Conservation (phyloP, 768 basidiomycete species). For the Megacollybia marginata region DNA sequence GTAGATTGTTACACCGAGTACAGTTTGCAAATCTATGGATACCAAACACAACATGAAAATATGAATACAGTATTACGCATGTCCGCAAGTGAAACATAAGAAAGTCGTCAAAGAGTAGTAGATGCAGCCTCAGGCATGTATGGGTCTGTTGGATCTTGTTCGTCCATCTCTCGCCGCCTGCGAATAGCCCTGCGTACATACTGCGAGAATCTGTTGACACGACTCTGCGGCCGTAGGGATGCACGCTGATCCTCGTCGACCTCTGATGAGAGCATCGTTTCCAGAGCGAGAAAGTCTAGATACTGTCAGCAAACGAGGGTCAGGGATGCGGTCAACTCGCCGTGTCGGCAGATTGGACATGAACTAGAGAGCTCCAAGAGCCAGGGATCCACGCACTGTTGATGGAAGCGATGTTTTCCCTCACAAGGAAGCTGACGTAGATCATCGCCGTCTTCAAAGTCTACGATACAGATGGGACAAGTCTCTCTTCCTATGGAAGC, state of each 20-base stretch:
- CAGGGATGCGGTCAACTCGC: constrained; percentile 31
- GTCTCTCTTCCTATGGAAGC: constrained; percentile 73
- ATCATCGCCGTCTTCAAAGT: constrained; percentile 93
- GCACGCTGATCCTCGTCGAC: constrained; percentile 12
- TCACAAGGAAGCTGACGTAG: constrained; percentile 87
- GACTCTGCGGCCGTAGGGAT: constrained; percentile 4
- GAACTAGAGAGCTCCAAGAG: constrained; percentile 82
- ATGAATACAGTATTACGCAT: too few relatives aligned
- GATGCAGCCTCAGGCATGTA: constrained; percentile 25
- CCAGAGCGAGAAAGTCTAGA: constrained; percentile 53
- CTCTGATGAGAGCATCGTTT: constrained; percentile 40
- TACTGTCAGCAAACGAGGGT: background rate
- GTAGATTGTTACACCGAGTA: too few relatives aligned
- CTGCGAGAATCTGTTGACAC: constrained; percentile 44
- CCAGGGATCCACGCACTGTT: constrained; percentile 90
- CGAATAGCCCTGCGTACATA: constrained; percentile 48
- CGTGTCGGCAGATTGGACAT: constrained; percentile 90
- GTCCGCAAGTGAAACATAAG: background rate
- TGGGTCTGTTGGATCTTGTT: constrained; percentile 24
- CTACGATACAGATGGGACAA: constrained; percentile 92
- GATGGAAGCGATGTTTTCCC: constrained; percentile 86
- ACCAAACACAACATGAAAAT: too few relatives aligned
- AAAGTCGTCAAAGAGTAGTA: constrained; percentile 13
- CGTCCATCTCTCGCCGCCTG: constrained; percentile 20
- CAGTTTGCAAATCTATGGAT: too few relatives aligned